A percentile compares a stretch with the other conserved stretches of the same genome.
These are phyloP conservation scores for Leccinum subgranulosum DNA, from an alignment of 768 basidiomycete genomes.

Conservation along the genomic window DNA sequence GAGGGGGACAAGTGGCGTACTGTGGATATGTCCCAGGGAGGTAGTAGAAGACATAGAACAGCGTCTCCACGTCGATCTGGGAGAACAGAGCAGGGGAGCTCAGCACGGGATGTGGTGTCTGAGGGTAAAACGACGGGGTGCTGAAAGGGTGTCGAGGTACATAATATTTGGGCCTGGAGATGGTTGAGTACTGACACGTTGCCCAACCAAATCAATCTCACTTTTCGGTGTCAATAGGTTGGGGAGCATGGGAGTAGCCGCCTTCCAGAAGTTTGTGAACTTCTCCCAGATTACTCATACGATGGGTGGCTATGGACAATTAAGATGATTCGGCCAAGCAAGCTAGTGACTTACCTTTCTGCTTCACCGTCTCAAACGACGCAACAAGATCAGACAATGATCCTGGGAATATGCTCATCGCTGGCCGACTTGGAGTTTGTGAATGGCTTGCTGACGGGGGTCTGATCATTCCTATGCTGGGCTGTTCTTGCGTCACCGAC, in stretches of 20 bases:
- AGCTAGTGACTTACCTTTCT: conserved; percentile 67
- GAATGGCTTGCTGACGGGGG: conserved; percentile 53
- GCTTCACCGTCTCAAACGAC: conserved; percentile 94
- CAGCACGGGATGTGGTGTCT: conserved; percentile 75
- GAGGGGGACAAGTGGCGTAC: conserved; percentile 36
- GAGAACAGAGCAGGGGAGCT: conserved; percentile 82
- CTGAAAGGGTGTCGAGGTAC: conserved; percentile 88
- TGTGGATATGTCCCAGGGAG: conserved; percentile 97
- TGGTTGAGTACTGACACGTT: conserved; percentile 6
- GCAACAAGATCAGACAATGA: conserved; percentile 89
- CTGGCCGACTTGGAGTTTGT: conserved; percentile 37
- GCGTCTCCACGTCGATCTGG: conserved; percentile 92
- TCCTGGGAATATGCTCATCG: conserved; percentile 65
- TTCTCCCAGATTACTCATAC: conserved; percentile 83
- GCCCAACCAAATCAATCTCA: conserved; percentile 41
- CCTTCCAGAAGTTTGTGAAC: conserved; percentile 92
- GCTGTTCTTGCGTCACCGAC: conserved; percentile 29
- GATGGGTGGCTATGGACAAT: conserved; percentile 55
- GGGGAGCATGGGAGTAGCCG: conserved; percentile 84
- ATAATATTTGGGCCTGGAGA: conserved; percentile 90
- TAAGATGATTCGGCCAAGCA: neutral
- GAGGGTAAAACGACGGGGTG: conserved; percentile 94
- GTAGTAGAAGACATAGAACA: conserved; percentile 99
- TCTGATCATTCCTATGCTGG: conserved; percentile 43
- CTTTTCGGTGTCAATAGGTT: conserved; percentile 96